Percentiles rank a stretch among this genome's conserved stretches.
These are phyloP conservation scores for Falciphora oryzae DNA, from an alignment of 2,329 filamentous ascomycete genomes.

Conservation along the genomic window DNA sequence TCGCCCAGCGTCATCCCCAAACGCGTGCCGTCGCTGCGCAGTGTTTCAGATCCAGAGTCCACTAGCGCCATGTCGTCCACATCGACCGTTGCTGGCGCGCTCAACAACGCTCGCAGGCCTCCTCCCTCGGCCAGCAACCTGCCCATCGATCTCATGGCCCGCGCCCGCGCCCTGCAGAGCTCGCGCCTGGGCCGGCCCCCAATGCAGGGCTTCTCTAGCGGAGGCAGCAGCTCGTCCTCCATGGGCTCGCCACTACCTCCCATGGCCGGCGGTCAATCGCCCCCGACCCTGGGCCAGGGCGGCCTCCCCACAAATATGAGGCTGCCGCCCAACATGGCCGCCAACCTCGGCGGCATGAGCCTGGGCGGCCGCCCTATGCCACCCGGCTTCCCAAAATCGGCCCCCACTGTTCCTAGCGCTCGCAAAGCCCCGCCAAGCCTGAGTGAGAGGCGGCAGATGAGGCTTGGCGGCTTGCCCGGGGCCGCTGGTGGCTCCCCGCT, in stretches of 20 bases:
- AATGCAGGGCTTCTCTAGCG: constrained; percentile 11
- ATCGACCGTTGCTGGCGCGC: constrained; percentile 76
- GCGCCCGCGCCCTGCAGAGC: constrained; percentile 30
- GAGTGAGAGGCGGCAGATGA: constrained; percentile 62
- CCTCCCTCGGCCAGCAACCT: constrained; percentile 32
- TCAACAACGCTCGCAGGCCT: constrained; percentile 60
- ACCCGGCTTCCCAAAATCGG: constrained; percentile 46
- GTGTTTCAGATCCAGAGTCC: constrained; percentile 51
- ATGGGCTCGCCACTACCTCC: constrained; percentile 5
- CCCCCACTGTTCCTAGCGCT: constrained; percentile 38
- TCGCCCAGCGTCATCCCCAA: constrained; percentile 29
- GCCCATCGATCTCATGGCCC: constrained; percentile 35
- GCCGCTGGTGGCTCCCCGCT: constrained; percentile 30
- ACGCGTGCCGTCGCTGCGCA: constrained; percentile 53
- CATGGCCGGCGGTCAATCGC: constrained; percentile 3
- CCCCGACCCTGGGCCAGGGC: constrained; percentile 23
- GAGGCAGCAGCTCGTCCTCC: constrained; percentile 3
- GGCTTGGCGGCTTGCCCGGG: constrained; percentile 39
- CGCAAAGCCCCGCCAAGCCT: constrained; percentile 46
- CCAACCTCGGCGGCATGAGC: constrained; percentile 5
- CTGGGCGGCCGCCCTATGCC: constrained; percentile 37
- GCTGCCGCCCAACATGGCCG: constrained; percentile 33
- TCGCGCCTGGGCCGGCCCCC: constrained; percentile 28
- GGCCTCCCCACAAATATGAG: constrained; percentile 38
- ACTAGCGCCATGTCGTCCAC: constrained; percentile 62